Base-by-base conservation (phyloP, 192 early-diverging fungal species). In the Gigaspora rosea region DNA sequence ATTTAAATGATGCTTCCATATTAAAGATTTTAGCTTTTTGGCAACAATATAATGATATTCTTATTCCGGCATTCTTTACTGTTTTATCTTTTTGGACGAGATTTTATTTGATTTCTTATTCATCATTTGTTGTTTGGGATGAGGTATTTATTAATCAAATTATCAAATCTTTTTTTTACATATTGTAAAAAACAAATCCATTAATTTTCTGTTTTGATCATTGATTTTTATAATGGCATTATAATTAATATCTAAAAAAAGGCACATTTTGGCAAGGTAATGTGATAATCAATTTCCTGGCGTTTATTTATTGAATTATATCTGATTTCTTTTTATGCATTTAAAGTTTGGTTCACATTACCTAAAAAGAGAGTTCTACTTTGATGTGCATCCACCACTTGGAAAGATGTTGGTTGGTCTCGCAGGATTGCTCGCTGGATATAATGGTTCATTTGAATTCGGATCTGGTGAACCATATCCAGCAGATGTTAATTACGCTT, bases 371-470 rank as follows among this genome's bases (percentile, higher is more conserved):
- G 93, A 94, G 56, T 99, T 98, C 76, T 99, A 98, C 78, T 95
- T 95, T 80, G 98, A 99, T 84, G 97, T 99, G 1, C 98, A 99
- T 79, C 98, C 98, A 41, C 97, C 98, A 6, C 83, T 98, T 71
- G 97, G 97, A 56, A 99, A 99, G 85, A 98, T 98, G 88, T 85
- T 99, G 32, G 89, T 96, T 22, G 96, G 92, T 1, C 81, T 98
- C 18, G 88, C 95, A 3, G 98, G 94, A 51, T 68, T 88, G 0
- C 65, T 99, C 32, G 93, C 90, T 8, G 93, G 95, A 0, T 98
- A 93, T 78, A 88, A 98, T 81, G 97, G 96, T 1, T 82, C 86
- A 1, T 98, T 97, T 76, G 85, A 84, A 8, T 99, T 98, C 78
- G 89, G 91, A 22, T 95, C 94, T 8, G 93, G 93, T 8, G 78